Percentiles rank a stretch among this genome's conserved stretches.
These are phyloP conservation scores for Psophocarpus tetragonolobus DNA, from an alignment of 306 rosid species.

Conservation along the genomic window DNA sequence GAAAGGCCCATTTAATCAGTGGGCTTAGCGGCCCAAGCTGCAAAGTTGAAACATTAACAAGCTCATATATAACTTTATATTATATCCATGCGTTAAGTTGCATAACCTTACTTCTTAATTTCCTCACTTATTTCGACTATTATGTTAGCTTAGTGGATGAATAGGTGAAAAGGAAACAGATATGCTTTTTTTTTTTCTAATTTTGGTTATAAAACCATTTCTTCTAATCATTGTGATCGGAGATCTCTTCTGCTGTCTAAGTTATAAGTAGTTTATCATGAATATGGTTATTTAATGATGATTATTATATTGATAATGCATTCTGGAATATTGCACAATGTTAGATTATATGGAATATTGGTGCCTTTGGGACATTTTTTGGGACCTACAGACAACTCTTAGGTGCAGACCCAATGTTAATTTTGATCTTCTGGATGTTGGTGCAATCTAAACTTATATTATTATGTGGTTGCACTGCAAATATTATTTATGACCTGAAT, in stretches of 20 bases:
- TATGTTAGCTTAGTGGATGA: not conserved
- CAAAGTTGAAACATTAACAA: not conserved
- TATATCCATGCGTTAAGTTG: not conserved
- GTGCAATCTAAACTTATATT: not conserved
- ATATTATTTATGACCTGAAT: constrained; percentile 13
- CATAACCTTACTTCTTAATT: not conserved
- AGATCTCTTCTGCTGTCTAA: not conserved
- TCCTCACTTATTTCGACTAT: not conserved
- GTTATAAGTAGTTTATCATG: not conserved
- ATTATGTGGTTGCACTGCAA: not conserved
- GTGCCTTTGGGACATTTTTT: not conserved
- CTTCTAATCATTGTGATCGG: not conserved
- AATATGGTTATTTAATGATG: not conserved
- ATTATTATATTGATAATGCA: not conserved
- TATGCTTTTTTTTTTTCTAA: not conserved
- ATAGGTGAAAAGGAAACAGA: not conserved
- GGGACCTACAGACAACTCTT: not conserved
- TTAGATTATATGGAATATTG: not conserved
- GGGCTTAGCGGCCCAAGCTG: not conserved
- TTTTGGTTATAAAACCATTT: not conserved
- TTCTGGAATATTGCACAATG: constrained; percentile 1
- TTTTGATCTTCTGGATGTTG: not conserved
- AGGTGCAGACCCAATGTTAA: not conserved
- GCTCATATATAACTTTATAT: not conserved
- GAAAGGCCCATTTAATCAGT: not conserved